Percentiles rank a stretch among this genome's conserved stretches.
Evolutionary conservation across 345 rosid genomes (phyloP).

Genomic region (Mercurialis annua): DNA sequence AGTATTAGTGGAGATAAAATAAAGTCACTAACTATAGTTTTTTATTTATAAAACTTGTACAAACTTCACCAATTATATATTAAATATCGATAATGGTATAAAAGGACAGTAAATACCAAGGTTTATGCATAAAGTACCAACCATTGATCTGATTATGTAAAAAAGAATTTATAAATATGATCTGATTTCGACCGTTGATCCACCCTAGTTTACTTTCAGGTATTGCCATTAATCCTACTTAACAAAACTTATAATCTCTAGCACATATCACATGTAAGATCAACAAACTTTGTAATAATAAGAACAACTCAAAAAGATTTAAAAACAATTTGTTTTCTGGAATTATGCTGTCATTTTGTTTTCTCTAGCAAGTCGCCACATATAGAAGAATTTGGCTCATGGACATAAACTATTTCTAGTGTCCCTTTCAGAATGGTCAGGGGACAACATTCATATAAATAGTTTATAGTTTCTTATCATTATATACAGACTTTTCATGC

Average conservation of each 20-base stretch:
- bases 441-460: background rate
- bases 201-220: background rate
- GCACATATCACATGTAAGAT: background rate
- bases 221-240: background rate
- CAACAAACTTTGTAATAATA: background rate
- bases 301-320: background rate
- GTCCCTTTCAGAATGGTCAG: conserved; percentile 8
- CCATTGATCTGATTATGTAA: background rate
- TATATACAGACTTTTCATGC: conserved; percentile 1
- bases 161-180: background rate
- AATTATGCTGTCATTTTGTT: background rate
- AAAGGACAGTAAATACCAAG: background rate
- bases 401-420: background rate
- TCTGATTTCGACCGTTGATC: background rate
- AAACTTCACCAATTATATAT: background rate
- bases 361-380: conserved; percentile 7
- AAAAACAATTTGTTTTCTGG: background rate
- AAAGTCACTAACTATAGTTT: conserved; percentile 25
- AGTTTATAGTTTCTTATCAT: background rate
- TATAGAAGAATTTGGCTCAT: conserved; percentile 2
- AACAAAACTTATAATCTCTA: no score
- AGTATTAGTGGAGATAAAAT: conserved; percentile 17
- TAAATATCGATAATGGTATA: background rate
- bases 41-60: background rate
- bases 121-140: background rate